Evolutionary conservation across 1,284 basidiomycete genomes (phyloP), one percentile per base, ranked within the genome.

Genomic region (Rhodotorula mucilaginosa): DNA sequence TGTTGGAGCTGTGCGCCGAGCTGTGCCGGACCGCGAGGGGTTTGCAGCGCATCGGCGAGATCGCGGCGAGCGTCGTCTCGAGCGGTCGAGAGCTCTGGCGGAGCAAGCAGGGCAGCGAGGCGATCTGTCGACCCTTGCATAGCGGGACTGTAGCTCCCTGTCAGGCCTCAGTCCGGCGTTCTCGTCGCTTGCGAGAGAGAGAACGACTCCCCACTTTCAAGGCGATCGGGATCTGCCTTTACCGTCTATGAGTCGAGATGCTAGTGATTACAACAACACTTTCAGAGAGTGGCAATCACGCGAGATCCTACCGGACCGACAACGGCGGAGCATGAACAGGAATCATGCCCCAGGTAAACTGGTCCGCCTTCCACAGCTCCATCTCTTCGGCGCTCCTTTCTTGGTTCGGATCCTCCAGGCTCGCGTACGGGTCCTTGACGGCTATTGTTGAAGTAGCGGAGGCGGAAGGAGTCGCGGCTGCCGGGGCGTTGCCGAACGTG

Each of bases 301-400:
- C 26, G 26, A 26, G 26, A 26, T 26, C 39, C 58, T 78, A 88
- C 67, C 89, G 83, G 75, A 90, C 79, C 77, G 88, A 87, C 70
- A 89, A 77, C 3, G 92, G 92, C 51, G 92, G 92, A 61, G 90
- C 84, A 83, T 87, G 87, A 62, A 91, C 87, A 0, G 92, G 92
- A 31, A 94, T 86, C 70, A 86, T 85, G 16, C 87, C 89, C 86
- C 88, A 88, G 75, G 87, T 86, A 77, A 92, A 93, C 80, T 80
- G 85, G 63, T 83, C 82, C 18, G 82, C 83, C 78, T 83, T 80
- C 78, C 91, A 93, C 54, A 88, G 87, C 21, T 85, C 85, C 74
- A 86, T 79, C 60, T 85, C 86, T 34, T 80, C 81, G 54, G 84
- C 81, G 12, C 87, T 88, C 68, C 89, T 76, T 8, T 70, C 75